Evolutionary conservation across 495 filamentous ascomycete species (phyloP).

Genomic region (Neurospora sp.): DNA sequence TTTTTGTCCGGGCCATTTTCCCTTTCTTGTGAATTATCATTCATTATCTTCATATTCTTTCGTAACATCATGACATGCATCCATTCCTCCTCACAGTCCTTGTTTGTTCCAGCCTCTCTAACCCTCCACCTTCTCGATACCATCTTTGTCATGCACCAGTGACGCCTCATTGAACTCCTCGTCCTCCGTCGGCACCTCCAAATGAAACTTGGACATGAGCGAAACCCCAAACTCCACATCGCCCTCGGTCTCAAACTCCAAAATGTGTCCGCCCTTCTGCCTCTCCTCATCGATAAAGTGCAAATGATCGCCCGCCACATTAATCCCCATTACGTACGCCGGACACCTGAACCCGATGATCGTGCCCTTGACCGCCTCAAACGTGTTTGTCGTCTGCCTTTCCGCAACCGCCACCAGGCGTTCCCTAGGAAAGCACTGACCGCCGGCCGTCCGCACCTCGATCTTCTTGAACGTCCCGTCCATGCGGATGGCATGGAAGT

Average conservation of each 20-base stretch:
- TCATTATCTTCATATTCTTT: neutral
- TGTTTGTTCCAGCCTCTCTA: neutral
- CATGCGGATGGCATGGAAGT: conserved; percentile 30
- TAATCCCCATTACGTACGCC: conserved; percentile 35
- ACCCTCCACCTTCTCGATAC: conserved; percentile 24
- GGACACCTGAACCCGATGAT: conserved; percentile 42
- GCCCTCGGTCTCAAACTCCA: conserved; percentile 32
- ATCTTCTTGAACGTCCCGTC: conserved; percentile 27
- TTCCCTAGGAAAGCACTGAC: conserved; percentile 25
- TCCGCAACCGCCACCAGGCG: conserved; percentile 30
- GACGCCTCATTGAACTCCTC: conserved; percentile 31
- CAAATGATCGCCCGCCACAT: conserved; percentile 40
- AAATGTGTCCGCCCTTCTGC: conserved; percentile 36
- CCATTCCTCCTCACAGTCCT: neutral
- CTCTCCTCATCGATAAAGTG: conserved; percentile 41
- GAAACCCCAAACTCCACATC: conserved; percentile 26
- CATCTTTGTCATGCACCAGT: conserved; percentile 25
- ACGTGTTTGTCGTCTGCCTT: conserved; percentile 29
- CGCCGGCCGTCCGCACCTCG: conserved; percentile 29
- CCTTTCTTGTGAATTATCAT: neutral
- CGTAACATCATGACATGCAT: neutral
- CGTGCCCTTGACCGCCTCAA: conserved; percentile 26
- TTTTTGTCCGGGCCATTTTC: neutral
- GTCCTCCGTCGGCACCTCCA: conserved; percentile 31
- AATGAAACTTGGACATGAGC: conserved; percentile 20